Percentiles rank a stretch among this genome's conserved stretches.
phyloP scores from a whole-genome alignment of 768 basidiomycete species.

The Coprinopsis sp. region DNA sequence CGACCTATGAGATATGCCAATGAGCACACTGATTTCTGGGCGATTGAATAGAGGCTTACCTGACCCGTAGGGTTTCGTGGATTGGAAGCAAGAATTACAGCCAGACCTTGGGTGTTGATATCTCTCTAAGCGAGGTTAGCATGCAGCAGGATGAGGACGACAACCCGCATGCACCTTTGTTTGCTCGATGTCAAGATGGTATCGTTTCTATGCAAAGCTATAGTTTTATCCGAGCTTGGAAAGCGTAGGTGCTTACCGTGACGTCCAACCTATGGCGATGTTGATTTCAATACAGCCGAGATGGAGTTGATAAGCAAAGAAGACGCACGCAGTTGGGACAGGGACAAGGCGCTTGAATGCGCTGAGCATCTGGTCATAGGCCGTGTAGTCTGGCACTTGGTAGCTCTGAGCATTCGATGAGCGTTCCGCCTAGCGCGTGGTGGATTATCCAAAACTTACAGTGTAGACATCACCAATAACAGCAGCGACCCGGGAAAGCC shows the following conservation, averaged over 20 bases:
- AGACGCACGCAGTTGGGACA: slow-evolving; percentile 77
- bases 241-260: slow-evolving; percentile 17
- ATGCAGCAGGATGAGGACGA: background rate
- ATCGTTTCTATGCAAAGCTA: slow-evolving; percentile 45
- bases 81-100: slow-evolving; percentile 85
- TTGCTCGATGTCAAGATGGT: slow-evolving; percentile 74
- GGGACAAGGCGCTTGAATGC: slow-evolving; percentile 89
- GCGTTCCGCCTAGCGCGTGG: background rate
- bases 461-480: slow-evolving; percentile 89
- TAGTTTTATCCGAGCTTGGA: slow-evolving; percentile 22
- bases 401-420: slow-evolving; percentile 51
- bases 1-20: slow-evolving; percentile 40
- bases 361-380: slow-evolving; percentile 77
- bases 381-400: slow-evolving; percentile 90
- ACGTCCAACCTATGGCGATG: slow-evolving; percentile 38
- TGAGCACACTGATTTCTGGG: background rate
- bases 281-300: background rate
- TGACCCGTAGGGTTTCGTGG: slow-evolving; percentile 99
- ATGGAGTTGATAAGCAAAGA: background rate
- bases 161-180: slow-evolving; percentile 46
- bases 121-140: slow-evolving; percentile 48
- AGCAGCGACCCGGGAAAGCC: slow-evolving; percentile 85
- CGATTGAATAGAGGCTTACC: slow-evolving; percentile 31
- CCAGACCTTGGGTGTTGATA: slow-evolving; percentile 76
- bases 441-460: slow-evolving; percentile 32